Evolutionary conservation across 2,329 filamentous ascomycete species (phyloP), one percentile per base, ranked within the genome.

Genomic region (Fusarium metavorans): DNA sequence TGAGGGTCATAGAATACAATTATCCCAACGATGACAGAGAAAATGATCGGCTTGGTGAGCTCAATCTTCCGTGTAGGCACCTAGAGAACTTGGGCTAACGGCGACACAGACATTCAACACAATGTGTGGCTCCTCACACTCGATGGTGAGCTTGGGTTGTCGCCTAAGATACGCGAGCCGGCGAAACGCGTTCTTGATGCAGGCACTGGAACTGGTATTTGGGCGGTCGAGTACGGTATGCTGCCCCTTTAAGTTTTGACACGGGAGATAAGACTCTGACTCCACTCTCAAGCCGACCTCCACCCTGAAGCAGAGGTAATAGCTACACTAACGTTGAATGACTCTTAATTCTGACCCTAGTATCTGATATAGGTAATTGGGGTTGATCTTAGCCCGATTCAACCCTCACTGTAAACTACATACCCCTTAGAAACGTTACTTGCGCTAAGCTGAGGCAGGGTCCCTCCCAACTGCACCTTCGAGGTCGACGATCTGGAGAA

Each of bases 31-130:
- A 54, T 14, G 27, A 54, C 0, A 32, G 48, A 14, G 48, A 54
- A n/a, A 54, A 54, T 32, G 48, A 54, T 20, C 48, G 48, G 1
- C 48, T 54, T 14, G 48, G 48, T 54, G 48, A 54, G 48, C 11
- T n/a, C 2, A 11, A 32, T 20, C 18, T 18, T 32, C 6, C 10
- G 4, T 2, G 13, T 7, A 5, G 6, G 8, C 2, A 32, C 27
- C n/a, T 14, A 1, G 27, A 14, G 6, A 20, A 20, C 11, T 6
- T 14, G 6, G 6, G 1, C 6, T 54, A 10, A 54, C n/a, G 10
- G 6, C 18, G 4, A 4, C 9, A 5, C 6, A 32, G 48, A 54
- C n/a, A 54, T 54, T n/a, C 48, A 54, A 20, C 48, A 54, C 18
- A 20, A 32, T 54, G 27, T 54, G 18, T 54, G 48, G 48, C 48